Evolutionary conservation across 2,329 filamentous ascomycete genomes (phyloP), one percentile per base, ranked within the genome.

Genomic region (Alternaria burnsii): DNA sequence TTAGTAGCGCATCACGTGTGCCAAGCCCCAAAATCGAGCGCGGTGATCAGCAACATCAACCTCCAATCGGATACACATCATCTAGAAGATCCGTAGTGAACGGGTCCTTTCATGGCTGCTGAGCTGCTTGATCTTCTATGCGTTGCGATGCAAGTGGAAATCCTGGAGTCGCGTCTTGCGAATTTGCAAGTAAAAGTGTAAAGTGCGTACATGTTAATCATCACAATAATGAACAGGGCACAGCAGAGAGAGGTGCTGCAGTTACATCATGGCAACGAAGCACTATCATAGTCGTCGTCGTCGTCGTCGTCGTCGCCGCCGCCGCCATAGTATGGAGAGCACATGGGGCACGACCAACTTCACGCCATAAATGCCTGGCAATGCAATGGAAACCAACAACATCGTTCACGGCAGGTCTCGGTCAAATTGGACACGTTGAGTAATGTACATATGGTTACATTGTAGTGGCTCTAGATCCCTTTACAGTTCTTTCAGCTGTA

Each of bases 1-100:
- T 46, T 22, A 59, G 56, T 59, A 56, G 58, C 54, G 42, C 54
- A 58, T 61, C 58, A 61, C 58, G 58, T 60, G 58, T 44, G 53
- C 58, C 58, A 60, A 60, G 54, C 55, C 55, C 48, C 22, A 58
- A 40, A 52, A 38, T 38, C 28, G 36, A 46, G 10, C 24, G n/a
- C 20, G 41, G 34, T 41, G 3, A 40, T 52, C 42, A 52, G 10
- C 44, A 32, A 41, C 30, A 40, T 5, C 32, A 46, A 14, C 20
- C 3, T 16, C 20, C 11, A 11, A 24, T 41, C 6, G 3, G 16
- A 32, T 46, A 34, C 41, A 54, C 12, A 26, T 16, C 26, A 40
- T 50, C 16, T 14, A 18, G 16, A 11, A 26, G 11, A 38, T 26
- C 46, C 24, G 30, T 22, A 24, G 8, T 38, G n/a, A 16, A 50